Base-by-base conservation (phyloP, 2,329 filamentous ascomycete species). In the Pleoardoris graminearum region DNA sequence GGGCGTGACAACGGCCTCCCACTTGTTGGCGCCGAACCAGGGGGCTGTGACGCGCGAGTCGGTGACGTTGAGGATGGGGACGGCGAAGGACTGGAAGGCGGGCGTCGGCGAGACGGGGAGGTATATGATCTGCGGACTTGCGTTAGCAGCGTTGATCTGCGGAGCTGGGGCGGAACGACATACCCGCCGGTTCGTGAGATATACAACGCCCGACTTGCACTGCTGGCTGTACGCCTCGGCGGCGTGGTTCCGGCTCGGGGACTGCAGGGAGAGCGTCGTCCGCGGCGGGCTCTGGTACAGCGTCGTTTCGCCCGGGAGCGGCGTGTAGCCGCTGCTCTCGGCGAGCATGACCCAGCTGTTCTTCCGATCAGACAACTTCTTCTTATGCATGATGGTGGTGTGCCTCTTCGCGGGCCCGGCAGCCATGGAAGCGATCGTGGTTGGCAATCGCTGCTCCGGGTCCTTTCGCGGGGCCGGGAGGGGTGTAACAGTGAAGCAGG, bases 11-110 rank as follows among this genome's bases (percentile, higher is more conserved):
- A 87, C 77, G 21, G 89, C 88, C 50, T 85, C 85, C 92, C 92
- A 97, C 60, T 89, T 88, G 79, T 96, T 97, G 4, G 91, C 88
- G 17, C 93, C 92, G 72, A 96, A 96, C 80, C 92, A 96, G 29
- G 93, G 92, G 2, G 92, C 90, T 27, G 87, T 86, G 55, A 95
- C 89, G 67, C 89, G 90, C 6, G 89, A 89, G 74, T 97, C 93
- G 73, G 90, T 85, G 38, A 96, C 83, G 70, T 93, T 92, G 58
- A 96, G 82, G 55, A 97, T 88, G 35, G 92, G 92, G 0, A 88
- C 86, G 36, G 91, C 91, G 75, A 97, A 97, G 44, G 91, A 96
- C 71, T 93, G 86, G 69, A 97, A 84, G 46, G 84, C 70, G 16
- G 77, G 71, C 16, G 87, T 89, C 4, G 86, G 82, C 51, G 85